phyloP scores from a whole-genome alignment of 345 rosid genomes.

The Fremontodendron californicum region DNA sequence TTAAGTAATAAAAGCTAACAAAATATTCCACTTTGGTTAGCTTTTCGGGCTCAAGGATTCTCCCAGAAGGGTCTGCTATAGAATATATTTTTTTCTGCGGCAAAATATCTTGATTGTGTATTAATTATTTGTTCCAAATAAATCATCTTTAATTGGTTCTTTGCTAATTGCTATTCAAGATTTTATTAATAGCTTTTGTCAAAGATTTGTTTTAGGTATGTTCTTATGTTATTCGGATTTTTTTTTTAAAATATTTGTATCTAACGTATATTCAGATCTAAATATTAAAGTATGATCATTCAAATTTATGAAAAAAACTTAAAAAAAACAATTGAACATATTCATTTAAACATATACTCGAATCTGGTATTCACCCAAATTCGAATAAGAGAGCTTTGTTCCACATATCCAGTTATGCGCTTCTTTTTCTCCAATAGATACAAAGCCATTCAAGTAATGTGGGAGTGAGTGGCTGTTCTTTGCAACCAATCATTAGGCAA shows the following conservation, averaged over 20 bases:
- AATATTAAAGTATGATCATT: no score
- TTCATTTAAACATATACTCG: not conserved
- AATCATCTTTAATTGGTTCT: not conserved
- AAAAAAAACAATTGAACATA: not conserved
- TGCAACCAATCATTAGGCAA: no score
- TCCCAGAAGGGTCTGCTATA: conserved; percentile 23
- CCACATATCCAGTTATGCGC: not conserved
- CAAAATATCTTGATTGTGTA: not conserved
- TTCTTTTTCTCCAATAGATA: conserved; percentile 13
- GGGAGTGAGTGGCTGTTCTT: conserved; percentile 18
- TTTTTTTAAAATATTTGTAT: not conserved
- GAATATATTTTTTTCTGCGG: not conserved
- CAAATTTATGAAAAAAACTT: no score
- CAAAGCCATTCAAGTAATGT: conserved; percentile 6
- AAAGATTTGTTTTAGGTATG: no score
- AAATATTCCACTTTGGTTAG: conserved; percentile 23
- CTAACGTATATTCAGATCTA: no score
- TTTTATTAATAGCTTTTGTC: not conserved
- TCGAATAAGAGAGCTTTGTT: not conserved
- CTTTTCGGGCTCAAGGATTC: conserved; percentile 9
- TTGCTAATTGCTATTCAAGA: not conserved
- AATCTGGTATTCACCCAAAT: not conserved
- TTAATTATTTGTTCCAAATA: not conserved
- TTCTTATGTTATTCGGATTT: no score
- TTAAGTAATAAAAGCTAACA: conserved; percentile 11